A percentile compares a stretch with the other conserved stretches of the same genome.
Conservation (phyloP, 1,284 basidiomycete genomes). For the Cryptococcus sp. region DNA sequence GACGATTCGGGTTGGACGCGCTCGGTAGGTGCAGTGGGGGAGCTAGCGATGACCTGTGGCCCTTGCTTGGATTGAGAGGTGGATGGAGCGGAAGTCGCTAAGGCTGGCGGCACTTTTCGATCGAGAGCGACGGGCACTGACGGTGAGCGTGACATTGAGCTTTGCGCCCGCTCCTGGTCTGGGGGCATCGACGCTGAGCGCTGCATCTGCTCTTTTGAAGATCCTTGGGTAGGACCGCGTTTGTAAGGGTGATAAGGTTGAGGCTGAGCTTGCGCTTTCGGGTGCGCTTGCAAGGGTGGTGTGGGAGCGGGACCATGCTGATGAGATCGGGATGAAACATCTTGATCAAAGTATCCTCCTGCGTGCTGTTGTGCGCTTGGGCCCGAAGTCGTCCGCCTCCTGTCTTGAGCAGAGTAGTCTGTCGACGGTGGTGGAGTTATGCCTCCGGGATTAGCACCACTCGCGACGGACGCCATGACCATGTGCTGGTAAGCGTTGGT, state of each 20-base stretch:
- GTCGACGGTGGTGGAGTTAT: slow-evolving; percentile 21
- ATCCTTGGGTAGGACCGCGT: slow-evolving; percentile 24
- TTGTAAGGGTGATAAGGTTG: slow-evolving; percentile 39
- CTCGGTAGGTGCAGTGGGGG: background rate
- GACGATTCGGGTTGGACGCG: background rate
- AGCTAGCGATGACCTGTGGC: background rate
- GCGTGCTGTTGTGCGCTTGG: slow-evolving; percentile 14
- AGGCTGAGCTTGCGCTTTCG: slow-evolving; percentile 6
- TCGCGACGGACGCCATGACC: slow-evolving; percentile 37
- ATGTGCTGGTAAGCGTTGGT: slow-evolving; percentile 52
- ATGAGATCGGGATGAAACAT: too few relatives aligned
- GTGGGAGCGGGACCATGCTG: too few relatives aligned
- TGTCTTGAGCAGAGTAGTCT: slow-evolving; percentile 20
- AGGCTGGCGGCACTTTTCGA: background rate
- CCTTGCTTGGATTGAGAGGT: background rate
- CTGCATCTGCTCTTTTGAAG: slow-evolving; percentile 22
- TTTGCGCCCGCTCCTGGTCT: slow-evolving; percentile 2
- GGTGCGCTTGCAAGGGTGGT: slow-evolving; percentile 1
- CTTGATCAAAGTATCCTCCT: slow-evolving; percentile 10
- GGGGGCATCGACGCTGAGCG: slow-evolving; percentile 26
- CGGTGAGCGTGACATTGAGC: slow-evolving; percentile 11
- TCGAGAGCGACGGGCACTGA: slow-evolving; percentile 6
- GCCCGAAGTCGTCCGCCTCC: slow-evolving; percentile 35
- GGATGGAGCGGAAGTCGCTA: background rate
- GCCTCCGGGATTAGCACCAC: slow-evolving; percentile 25